These are phyloP conservation scores for Oropetium thomaeum DNA, from an alignment of 176 grass and related monocot species.

Conservation along the genomic window DNA sequence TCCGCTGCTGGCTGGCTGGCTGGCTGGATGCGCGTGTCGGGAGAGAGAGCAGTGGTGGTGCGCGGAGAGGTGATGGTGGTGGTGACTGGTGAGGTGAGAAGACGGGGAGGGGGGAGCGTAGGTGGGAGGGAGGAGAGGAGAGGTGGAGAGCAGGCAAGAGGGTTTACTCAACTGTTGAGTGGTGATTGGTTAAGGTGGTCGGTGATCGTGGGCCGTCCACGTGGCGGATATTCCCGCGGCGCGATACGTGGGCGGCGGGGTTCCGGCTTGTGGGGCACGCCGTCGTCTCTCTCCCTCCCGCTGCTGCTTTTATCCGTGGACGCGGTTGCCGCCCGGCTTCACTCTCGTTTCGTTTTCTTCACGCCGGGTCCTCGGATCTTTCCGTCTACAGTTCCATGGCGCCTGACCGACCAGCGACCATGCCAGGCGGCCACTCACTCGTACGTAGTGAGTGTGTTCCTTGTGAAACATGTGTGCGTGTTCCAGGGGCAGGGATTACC, in stretches of 20 bases:
- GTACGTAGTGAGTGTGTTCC: not conserved
- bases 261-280: constrained; percentile 53
- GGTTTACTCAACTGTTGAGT: constrained; percentile 30
- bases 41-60: not conserved
- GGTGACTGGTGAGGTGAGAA: constrained; percentile 1
- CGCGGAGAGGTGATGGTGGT: not conserved
- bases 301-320: constrained; percentile 4
- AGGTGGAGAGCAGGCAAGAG: not conserved
- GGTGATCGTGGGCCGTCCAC: constrained; percentile 57
- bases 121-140: not conserved
- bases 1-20: too few species aligned
- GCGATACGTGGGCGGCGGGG: constrained; percentile 31
- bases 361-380: constrained; percentile 16
- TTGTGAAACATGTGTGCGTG: not conserved
- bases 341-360: constrained; percentile 16
- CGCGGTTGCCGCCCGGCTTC: not conserved
- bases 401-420: not conserved
- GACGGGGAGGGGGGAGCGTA: not conserved
- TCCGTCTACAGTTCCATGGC: constrained; percentile 6
- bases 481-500: not conserved
- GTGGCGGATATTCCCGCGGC: constrained; percentile 59
- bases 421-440: not conserved
- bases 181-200: constrained; percentile 47
- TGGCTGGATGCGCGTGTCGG: not conserved
- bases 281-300: too few species aligned